phyloP scores from a whole-genome alignment of 129 eudicot genomes.

The Centaurea solstitialis region DNA sequence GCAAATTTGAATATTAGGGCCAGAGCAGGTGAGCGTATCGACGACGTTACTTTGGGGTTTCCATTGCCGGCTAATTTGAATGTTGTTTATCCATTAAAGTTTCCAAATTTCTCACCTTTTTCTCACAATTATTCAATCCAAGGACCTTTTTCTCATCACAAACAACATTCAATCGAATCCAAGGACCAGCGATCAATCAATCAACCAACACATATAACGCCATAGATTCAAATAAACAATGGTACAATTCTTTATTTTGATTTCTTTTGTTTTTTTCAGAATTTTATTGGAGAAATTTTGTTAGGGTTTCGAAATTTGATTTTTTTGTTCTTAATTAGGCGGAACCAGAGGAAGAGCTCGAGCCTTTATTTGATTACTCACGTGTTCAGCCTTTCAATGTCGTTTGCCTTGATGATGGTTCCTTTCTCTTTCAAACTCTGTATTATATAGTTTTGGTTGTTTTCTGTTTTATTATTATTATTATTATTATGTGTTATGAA shows the following conservation, averaged over 20 bases:
- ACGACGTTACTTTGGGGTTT: too few species aligned
- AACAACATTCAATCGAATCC: not conserved
- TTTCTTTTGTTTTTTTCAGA: not conserved
- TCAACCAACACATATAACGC: not conserved
- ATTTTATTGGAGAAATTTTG: not conserved
- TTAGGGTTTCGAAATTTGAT: slow-evolving; percentile 35
- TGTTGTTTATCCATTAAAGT: too few species aligned
- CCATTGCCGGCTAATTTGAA: too few species aligned
- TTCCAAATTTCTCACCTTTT: too few species aligned
- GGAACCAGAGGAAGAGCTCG: slow-evolving; percentile 70
- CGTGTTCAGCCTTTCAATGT: slow-evolving; percentile 69
- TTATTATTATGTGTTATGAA: slow-evolving; percentile 3
- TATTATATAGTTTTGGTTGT: not conserved
- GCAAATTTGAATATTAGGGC: too few species aligned
- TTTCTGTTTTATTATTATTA: too few species aligned
- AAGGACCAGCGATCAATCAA: slow-evolving; percentile 4
- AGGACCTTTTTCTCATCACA: too few species aligned
- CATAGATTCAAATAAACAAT: slow-evolving; percentile 5
- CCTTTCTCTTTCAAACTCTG: slow-evolving; percentile 1
- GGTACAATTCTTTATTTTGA: slow-evolving; percentile 18
- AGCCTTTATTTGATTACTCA: slow-evolving; percentile 84
- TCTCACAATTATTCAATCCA: too few species aligned
- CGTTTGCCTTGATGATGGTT: slow-evolving; percentile 53
- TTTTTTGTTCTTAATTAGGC: slow-evolving; percentile 35
- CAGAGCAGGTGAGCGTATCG: too few species aligned